A percentile compares a stretch with the other conserved stretches of the same genome.
Evolutionary conservation across 306 rosid species (phyloP).

Genomic region (Arachis hypogaea): DNA sequence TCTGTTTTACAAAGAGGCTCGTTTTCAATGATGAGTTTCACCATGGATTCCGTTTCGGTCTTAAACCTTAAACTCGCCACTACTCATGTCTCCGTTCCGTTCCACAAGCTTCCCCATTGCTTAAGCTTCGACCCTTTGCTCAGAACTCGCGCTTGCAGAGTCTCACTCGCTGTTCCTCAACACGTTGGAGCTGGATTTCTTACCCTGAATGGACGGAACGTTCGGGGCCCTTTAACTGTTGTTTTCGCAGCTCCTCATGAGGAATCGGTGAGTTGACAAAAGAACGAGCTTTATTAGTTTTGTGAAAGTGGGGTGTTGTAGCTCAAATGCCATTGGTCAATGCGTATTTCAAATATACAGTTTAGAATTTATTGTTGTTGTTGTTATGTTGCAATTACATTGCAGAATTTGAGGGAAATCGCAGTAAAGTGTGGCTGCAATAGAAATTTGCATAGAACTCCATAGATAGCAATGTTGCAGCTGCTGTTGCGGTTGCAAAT

Average conservation of each 20-base stretch:
- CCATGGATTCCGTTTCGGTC: slow-evolving; percentile 64
- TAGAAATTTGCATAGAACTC: background rate
- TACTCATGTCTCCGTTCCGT: slow-evolving; percentile 31
- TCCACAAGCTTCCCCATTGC: slow-evolving; percentile 36
- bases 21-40: slow-evolving; percentile 40
- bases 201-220: slow-evolving; percentile 40
- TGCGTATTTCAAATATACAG: background rate
- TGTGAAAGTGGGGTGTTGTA: slow-evolving; percentile 9
- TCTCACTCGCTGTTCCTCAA: slow-evolving; percentile 35
- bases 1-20: background rate
- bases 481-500: background rate
- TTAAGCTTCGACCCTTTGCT: slow-evolving; percentile 54
- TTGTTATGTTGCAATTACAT: background rate
- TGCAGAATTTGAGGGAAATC: background rate
- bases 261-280: slow-evolving; percentile 60
- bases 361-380: background rate
- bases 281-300: background rate
- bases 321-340: background rate
- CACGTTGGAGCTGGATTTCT: slow-evolving; percentile 35
- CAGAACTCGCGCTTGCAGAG: slow-evolving; percentile 41
- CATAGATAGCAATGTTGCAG: background rate
- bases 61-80: slow-evolving; percentile 61
- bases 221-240: slow-evolving; percentile 42
- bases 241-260: slow-evolving; percentile 60
- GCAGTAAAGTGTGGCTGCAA: background rate